Evolutionary conservation across 805 yeast genomes (phyloP).

Genomic region (Kodamaea kakaduensis): DNA sequence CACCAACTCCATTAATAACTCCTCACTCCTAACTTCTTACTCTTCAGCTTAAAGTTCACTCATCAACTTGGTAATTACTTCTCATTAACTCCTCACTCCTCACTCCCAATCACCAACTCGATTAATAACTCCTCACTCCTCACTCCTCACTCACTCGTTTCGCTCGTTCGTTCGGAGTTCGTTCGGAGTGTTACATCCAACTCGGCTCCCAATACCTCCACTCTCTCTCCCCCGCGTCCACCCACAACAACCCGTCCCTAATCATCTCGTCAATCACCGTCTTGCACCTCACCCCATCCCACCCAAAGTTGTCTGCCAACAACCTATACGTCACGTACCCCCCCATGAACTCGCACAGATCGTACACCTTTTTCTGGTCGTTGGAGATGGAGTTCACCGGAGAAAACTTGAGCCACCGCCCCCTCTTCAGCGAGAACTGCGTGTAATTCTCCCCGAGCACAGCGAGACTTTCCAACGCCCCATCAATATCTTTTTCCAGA

Average conservation of each 20-base stretch:
- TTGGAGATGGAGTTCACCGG: conserved; percentile 29
- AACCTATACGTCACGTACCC: conserved; percentile 59
- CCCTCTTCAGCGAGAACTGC: conserved; percentile 40
- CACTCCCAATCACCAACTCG: no score
- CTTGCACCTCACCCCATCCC: conserved; percentile 64
- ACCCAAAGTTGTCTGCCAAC: conserved; percentile 67
- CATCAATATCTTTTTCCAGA: conserved; percentile 50
- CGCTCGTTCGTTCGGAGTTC: no score
- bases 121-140: no score
- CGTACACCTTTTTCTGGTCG: conserved; percentile 71
- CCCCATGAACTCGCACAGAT: conserved; percentile 75
- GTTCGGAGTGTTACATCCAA: no score
- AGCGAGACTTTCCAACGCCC: conserved; percentile 50
- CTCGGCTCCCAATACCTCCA: conserved; percentile 69
- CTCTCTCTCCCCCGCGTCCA: conserved; percentile 52
- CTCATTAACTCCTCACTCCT: no score
- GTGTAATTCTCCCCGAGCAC: conserved; percentile 61
- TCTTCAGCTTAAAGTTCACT: no score
- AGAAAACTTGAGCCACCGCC: conserved; percentile 45
- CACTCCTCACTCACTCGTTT: no score
- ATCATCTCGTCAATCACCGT: conserved; percentile 75
- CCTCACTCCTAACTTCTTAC: no score
- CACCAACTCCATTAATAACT: no score
- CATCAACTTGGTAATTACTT: background rate
- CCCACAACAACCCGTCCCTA: conserved; percentile 79